Base-by-base conservation (phyloP, 2,329 filamentous ascomycete species). In the Arthroderma sp. region DNA sequence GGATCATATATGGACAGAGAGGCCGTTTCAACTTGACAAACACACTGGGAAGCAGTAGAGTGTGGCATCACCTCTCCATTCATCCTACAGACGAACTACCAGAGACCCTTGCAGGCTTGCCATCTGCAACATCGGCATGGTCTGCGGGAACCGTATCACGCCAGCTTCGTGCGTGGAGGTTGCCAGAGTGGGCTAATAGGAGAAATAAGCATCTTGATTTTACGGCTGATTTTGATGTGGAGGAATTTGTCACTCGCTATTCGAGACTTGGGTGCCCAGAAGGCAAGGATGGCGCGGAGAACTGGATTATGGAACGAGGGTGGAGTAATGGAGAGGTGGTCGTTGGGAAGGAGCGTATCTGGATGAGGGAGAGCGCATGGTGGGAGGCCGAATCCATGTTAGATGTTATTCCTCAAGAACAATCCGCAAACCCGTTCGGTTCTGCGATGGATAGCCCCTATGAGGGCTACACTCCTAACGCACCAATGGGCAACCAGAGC, bases 271-370 rank as follows among this genome's bases (percentile, higher is more conserved):
- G 91, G 9, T 98, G 91, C 62, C 78, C 82, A 54, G 86, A 94
- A 51, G 91, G 91, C 46, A 80, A 79, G 50, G 91, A 98, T 50
- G 91, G 89, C 40, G 87, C 95, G 43, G 86, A 96, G 59, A 93
- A 77, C 56, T 98, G 89, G 86, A 74, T 93, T 47, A 74, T 96
- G 41, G 88, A 96, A 65, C 80, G 91, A 47, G 91, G 91, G 1
- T 98, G 91, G 91, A 95, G 86, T 66, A 98, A 98, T 54, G 91
- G 91, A 34, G 91, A 96, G 65, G 87, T 96, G 1, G 79, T 94
- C 4, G 72, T 96, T 30, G 91, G 91, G 45, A 81, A 80, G 47
- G 87, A 96, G 63, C 83, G 91, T 30, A 80, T 98, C 36, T 98
- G 91, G 91, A 88, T 96, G 70, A 78, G 89, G 41, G 91, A 98